Evolutionary conservation across 768 basidiomycete species (phyloP), one percentile per base, ranked within the genome.

Genomic region (Hemileccinum impolitum): DNA sequence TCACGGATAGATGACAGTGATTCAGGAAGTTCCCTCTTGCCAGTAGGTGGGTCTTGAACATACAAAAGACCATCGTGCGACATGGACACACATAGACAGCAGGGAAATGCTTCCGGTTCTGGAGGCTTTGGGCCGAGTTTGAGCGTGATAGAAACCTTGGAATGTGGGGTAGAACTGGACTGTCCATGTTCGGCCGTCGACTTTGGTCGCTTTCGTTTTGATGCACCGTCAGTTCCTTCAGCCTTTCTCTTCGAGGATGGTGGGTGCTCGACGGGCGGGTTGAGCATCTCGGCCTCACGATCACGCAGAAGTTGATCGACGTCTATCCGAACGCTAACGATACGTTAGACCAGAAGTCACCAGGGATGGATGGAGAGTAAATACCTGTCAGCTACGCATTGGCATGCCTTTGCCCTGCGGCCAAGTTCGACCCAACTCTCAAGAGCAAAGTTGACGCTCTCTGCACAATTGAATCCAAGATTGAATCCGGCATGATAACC

Each of bases 401-500:
- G 71, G 57, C 90, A 91, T 4, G 74, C 81, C 53, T 83, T 82
- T 7, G 95, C 94, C 47, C 77, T 80, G 48, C 90, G 75, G 1
- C 94, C 95, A 17, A 94, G 68, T 36, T 94, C 91, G 6, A 97
- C 69, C 94, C 94, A 98, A 55, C 87, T 90, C 37, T 96, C 90
- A 23, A 96, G 73, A 0, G 95, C 95, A 63, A 97, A 98, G 65
- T 98, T 98, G 60, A 96, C 91, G 54, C 90, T 92, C 70, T 97
- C 95, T 2, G 95, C 95, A 59, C 94, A 96, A 61, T 98, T 98
- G 63, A 96, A 82, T n/a, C 68, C 95, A 37, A 96, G 73, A 63
- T 98, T 98, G 75, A 97, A 95, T 17, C 95, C 95, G 4, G 94
- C 91, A 64, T 98, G 95, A 65, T 97, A 97, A 2, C 95, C 95